These are phyloP conservation scores for Amniculicola lignicola DNA, from an alignment of 495 filamentous ascomycete genomes.

Conservation along the genomic window DNA sequence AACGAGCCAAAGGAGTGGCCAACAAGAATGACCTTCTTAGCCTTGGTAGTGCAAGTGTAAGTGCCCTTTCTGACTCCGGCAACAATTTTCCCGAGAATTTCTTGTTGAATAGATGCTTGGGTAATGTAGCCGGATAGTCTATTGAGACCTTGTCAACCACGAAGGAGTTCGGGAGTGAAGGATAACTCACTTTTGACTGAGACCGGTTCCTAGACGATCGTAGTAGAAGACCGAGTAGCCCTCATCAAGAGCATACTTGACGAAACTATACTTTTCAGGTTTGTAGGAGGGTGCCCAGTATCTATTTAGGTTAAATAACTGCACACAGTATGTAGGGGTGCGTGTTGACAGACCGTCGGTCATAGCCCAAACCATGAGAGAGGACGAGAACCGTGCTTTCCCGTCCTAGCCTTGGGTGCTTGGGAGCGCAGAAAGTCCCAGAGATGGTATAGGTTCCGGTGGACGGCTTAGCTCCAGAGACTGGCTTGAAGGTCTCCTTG, in stretches of 20 bases:
- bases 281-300: slow-evolving; percentile 28
- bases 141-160: background rate
- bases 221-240: slow-evolving; percentile 36
- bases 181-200: slow-evolving; percentile 16
- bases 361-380: slow-evolving; percentile 31
- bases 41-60: slow-evolving; percentile 19
- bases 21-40: slow-evolving; percentile 26
- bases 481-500: slow-evolving; percentile 2
- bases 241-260: slow-evolving; percentile 14
- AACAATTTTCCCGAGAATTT: slow-evolving; percentile 6
- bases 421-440: slow-evolving; percentile 26
- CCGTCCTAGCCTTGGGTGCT: slow-evolving; percentile 12
- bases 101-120: slow-evolving; percentile 17
- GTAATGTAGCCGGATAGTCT: slow-evolving; percentile 25
- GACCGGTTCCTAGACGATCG: slow-evolving; percentile 30
- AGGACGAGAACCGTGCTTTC: slow-evolving; percentile 28
- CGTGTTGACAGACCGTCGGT: slow-evolving; percentile 16
- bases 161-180: background rate
- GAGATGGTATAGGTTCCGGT: slow-evolving; percentile 18
- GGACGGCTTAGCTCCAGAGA: slow-evolving; percentile 10
- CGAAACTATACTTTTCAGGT: slow-evolving; percentile 31
- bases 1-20: slow-evolving; percentile 32
- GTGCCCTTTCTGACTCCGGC: slow-evolving; percentile 9
- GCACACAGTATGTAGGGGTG: background rate
- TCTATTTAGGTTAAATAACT: slow-evolving; percentile 9